These are phyloP conservation scores for Aureobasidium sp. DNA, from an alignment of 2,329 filamentous ascomycete species.

Conservation along the genomic window DNA sequence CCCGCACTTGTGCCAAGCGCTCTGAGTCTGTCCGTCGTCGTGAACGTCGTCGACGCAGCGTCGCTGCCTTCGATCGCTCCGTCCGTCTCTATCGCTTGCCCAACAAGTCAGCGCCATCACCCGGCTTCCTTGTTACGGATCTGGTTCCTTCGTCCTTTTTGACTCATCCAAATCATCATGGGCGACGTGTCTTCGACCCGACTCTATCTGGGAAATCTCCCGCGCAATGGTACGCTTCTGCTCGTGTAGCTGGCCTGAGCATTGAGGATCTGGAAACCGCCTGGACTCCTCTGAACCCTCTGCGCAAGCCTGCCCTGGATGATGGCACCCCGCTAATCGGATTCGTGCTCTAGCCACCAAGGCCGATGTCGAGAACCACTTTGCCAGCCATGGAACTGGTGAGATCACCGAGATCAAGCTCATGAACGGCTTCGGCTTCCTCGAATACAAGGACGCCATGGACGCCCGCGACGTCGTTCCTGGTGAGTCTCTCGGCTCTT, in stretches of 20 bases:
- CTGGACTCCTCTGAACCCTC: constrained; percentile 8
- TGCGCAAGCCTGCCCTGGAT: constrained; percentile 11
- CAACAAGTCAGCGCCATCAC: neutral
- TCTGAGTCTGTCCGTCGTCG: neutral
- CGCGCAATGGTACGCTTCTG: constrained; percentile 72
- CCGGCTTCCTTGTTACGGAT: constrained; percentile 1
- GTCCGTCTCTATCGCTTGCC: neutral
- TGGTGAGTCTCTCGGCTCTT: constrained; percentile 52
- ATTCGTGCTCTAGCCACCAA: constrained; percentile 68
- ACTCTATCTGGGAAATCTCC: constrained; percentile 96
- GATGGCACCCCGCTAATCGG: constrained; percentile 37
- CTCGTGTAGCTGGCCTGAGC: constrained; percentile 16
- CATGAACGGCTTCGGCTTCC: constrained; percentile 99
- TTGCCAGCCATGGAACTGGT: constrained; percentile 89
- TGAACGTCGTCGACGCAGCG: neutral
- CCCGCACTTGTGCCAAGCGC: neutral
- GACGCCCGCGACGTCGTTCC: constrained; percentile 97
- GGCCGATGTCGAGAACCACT: constrained; percentile 91
- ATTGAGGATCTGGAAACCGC: constrained; percentile 13
- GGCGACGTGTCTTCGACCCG: constrained; percentile 88
- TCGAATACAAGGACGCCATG: constrained; percentile 98
- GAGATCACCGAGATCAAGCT: constrained; percentile 99
- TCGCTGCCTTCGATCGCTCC: neutral
- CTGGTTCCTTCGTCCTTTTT: neutral
- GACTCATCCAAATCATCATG: constrained; percentile 42